These are phyloP conservation scores for Penicillium freii DNA, from an alignment of 2,329 filamentous ascomycete species.

Conservation along the genomic window DNA sequence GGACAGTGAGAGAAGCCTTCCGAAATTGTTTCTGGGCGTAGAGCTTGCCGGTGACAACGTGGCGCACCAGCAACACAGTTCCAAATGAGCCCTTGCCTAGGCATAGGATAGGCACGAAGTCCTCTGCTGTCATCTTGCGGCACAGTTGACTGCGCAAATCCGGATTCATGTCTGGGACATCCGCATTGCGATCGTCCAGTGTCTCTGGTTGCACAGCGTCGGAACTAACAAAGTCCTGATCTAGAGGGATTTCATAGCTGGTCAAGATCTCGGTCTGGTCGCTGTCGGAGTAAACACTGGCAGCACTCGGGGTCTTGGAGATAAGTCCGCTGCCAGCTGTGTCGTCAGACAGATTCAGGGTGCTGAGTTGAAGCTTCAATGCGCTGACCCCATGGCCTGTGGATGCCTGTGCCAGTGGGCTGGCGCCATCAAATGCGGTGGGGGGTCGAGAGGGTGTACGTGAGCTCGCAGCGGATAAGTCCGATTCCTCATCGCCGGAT, in stretches of 20 bases:
- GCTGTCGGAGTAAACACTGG: conserved; percentile 60
- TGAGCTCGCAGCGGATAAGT: conserved; percentile 41
- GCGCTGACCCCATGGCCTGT: conserved; percentile 71
- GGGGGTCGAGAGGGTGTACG: conserved; percentile 18
- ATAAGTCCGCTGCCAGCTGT: conserved; percentile 53
- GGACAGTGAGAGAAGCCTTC: conserved; percentile 90
- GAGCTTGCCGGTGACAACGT: conserved; percentile 78
- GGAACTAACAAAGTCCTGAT: conserved; percentile 77
- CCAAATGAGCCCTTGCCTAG: conserved; percentile 96
- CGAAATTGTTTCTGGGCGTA: conserved; percentile 99
- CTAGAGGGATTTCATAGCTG: conserved; percentile 80
- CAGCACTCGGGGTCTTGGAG: conserved; percentile 52
- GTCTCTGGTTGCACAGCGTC: conserved; percentile 43
- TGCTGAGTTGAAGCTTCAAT: conserved; percentile 77
- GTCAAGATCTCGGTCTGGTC: conserved; percentile 70
- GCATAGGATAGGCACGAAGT: conserved; percentile 88
- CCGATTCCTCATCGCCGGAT: conserved; percentile 49
- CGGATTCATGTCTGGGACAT: conserved; percentile 48
- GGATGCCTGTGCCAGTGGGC: conserved; percentile 52
- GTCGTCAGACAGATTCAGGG: conserved; percentile 65
- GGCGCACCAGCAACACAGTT: conserved; percentile 90
- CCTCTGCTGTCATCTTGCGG: conserved; percentile 85
- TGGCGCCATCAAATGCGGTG: conserved; percentile 35
- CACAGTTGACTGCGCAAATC: conserved; percentile 53
- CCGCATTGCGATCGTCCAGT: conserved; percentile 37